Conservation (phyloP, 805 yeast species). For the Ogataea populi-albae region DNA sequence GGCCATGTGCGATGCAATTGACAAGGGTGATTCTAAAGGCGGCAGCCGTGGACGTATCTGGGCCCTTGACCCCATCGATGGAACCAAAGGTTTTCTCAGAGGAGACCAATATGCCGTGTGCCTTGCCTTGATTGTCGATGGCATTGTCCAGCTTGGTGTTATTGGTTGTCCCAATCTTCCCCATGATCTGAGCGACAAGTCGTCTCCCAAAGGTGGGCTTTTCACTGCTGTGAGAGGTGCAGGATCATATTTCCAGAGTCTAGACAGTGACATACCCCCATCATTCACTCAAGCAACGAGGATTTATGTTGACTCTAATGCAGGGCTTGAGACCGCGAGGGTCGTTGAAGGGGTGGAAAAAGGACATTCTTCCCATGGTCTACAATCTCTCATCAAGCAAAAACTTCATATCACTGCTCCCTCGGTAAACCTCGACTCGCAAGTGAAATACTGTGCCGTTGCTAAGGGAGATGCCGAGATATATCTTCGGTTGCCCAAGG, state of each 20-base stretch:
- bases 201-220: conserved; percentile 61
- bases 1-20: conserved; percentile 63
- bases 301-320: conserved; percentile 52
- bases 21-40: conserved; percentile 76
- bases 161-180: conserved; percentile 95
- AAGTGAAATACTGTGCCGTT: conserved; percentile 90
- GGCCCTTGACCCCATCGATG: conserved; percentile 98
- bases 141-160: conserved; percentile 82
- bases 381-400: conserved; percentile 72
- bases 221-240: conserved; percentile 65
- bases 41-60: conserved; percentile 81
- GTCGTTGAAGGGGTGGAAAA: conserved; percentile 94
- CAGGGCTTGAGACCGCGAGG: conserved; percentile 47
- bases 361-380: conserved; percentile 89
- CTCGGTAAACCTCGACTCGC: conserved; percentile 83
- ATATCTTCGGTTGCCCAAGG: conserved; percentile 83
- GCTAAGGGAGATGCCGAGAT: conserved; percentile 91
- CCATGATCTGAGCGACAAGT: conserved; percentile 38
- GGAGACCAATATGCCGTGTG: conserved; percentile 98
- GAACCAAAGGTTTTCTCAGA: conserved; percentile 93
- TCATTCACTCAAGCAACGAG: conserved; percentile 34
- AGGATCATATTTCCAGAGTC: conserved; percentile 60
- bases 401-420: conserved; percentile 55
- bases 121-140: conserved; percentile 82
- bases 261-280: conserved; percentile 36